These are phyloP conservation scores for Akanthomyces uredinophilus DNA, from an alignment of 2,329 filamentous ascomycete genomes.

Conservation along the genomic window DNA sequence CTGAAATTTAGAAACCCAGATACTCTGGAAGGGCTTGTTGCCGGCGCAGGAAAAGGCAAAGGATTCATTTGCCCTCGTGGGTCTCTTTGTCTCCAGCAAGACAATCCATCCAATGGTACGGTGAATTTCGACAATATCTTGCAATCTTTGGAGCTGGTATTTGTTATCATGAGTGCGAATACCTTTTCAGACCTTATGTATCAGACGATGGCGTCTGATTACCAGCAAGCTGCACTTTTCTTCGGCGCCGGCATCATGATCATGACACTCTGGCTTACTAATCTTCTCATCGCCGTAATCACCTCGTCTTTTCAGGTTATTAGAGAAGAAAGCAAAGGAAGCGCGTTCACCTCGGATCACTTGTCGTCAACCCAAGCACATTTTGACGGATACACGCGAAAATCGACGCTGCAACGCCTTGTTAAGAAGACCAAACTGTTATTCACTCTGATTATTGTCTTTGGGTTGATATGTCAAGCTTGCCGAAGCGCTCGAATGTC, in stretches of 20 bases:
- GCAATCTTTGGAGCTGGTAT: conserved; percentile 88
- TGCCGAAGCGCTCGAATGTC: conserved; percentile 74
- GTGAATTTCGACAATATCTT: conserved; percentile 93
- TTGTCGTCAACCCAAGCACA: conserved; percentile 35
- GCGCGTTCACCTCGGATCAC: conserved; percentile 80
- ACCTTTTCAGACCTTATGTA: conserved; percentile 96
- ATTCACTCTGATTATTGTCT: conserved; percentile 77
- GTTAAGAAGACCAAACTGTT: conserved; percentile 70
- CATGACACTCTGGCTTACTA: conserved; percentile 93
- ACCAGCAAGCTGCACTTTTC: conserved; percentile 77
- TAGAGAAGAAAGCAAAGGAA: conserved; percentile 88
- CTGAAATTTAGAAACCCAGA: conserved; percentile 37
- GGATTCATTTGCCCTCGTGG: conserved; percentile 83
- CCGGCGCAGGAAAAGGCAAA: conserved; percentile 57
- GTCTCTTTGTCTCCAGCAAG: conserved; percentile 75
- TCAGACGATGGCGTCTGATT: conserved; percentile 86
- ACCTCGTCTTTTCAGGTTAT: conserved; percentile 98
- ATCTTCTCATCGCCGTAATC: conserved; percentile 91
- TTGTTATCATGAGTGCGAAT: conserved; percentile 97
- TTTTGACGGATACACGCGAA: conserved; percentile 34
- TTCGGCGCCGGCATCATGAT: conserved; percentile 74
- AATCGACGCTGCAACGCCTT: conserved; percentile 57
- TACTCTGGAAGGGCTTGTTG: conserved; percentile 41
- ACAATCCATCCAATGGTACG: conserved; percentile 77
- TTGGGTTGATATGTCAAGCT: conserved; percentile 73